Evolutionary conservation across 225 moss, liverwort and hornwort genomes (phyloP).

Genomic region (Polytrichum commune): DNA sequence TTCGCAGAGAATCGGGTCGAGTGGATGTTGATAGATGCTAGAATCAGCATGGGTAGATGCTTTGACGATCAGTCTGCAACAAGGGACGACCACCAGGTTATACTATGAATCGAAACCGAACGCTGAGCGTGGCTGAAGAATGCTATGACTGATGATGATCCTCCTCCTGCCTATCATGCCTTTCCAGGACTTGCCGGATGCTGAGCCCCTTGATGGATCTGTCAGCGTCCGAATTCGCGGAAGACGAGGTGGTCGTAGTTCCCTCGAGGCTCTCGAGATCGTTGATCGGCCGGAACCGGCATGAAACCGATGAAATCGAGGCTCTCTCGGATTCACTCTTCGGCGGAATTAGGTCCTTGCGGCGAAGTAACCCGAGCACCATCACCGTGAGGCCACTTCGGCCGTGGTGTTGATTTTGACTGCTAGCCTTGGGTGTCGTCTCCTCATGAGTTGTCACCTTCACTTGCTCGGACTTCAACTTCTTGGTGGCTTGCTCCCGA

Average conservation of each 20-base stretch:
- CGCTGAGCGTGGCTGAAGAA: too few relatives aligned
- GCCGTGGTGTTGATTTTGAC: background rate
- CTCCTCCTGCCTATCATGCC: conserved; percentile 18
- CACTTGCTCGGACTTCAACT: conserved; percentile 13
- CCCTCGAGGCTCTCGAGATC: conserved; percentile 2
- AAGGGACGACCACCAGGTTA: too few relatives aligned
- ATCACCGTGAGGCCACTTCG: conserved; percentile 23
- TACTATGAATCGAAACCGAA: too few relatives aligned
- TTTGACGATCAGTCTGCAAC: too few relatives aligned
- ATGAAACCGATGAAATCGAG: background rate
- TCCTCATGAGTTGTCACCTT: conserved; percentile 1
- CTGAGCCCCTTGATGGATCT: conserved; percentile 30
- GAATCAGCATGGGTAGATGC: too few relatives aligned
- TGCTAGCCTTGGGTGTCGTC: conserved; percentile 3
- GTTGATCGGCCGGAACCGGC: background rate
- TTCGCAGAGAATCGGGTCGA: too few relatives aligned
- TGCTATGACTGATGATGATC: conserved; percentile 10
- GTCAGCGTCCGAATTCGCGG: conserved; percentile 16
- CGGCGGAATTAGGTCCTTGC: conserved; percentile 6
- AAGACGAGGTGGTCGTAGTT: conserved; percentile 5
- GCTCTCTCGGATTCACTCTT: conserved; percentile 7
- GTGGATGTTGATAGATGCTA: too few relatives aligned
- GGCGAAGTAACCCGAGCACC: conserved; percentile 28
- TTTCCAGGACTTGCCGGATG: conserved; percentile 33
- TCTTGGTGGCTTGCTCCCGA: conserved; percentile 24